Evolutionary conservation across 2,329 filamentous ascomycete genomes (phyloP), one percentile per base, ranked within the genome.

Genomic region (Pyrenophora teres): DNA sequence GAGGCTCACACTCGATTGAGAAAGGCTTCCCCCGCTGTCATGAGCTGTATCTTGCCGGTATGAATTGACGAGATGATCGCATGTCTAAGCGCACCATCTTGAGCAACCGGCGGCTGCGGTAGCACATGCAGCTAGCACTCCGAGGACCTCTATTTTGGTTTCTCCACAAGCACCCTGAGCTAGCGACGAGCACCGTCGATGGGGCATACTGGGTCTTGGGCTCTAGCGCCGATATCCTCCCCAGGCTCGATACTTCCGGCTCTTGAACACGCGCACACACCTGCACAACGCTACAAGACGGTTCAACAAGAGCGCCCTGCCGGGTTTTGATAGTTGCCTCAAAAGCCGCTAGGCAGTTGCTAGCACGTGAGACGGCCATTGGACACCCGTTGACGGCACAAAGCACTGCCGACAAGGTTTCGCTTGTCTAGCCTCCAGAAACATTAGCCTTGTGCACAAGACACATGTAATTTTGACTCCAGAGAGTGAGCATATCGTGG

Each of bases 391-490:
- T 18, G 31, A 33, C 21, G 13, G 41, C 41, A 48, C 54, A 30
- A 30, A 30, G 27, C 27, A 30, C 27, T 30, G 27, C 40, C 44
- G 42, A 40, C 33, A 42, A 25, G 19, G 37, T 50, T 44, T 53
- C 56, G 56, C 53, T 21, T 46, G 41, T 23, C 58, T 61, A 61
- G 40, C 58, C 58, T 50, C 21, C 12, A 49, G 46, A n/a, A 6
- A 44, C 40, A 15, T 15, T 59, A 59, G 58, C 36, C 30, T 15
- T 46, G 36, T 40, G 43, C 44, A 41, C 35, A 31, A 45, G 43
- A 40, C 44, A 52, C 52, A 52, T 45, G 55, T 52, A 59, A 57
- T 55, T 52, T 55, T 35, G 27, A 59, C 58, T 49, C 56, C 57
- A 48, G 27, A 13, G 40, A 25, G 31, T 25, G n/a, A 37, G 39